Evolutionary conservation across 805 yeast species (phyloP), one percentile per base, ranked within the genome.

Genomic region (Saccharomycopsis fibuligera): DNA sequence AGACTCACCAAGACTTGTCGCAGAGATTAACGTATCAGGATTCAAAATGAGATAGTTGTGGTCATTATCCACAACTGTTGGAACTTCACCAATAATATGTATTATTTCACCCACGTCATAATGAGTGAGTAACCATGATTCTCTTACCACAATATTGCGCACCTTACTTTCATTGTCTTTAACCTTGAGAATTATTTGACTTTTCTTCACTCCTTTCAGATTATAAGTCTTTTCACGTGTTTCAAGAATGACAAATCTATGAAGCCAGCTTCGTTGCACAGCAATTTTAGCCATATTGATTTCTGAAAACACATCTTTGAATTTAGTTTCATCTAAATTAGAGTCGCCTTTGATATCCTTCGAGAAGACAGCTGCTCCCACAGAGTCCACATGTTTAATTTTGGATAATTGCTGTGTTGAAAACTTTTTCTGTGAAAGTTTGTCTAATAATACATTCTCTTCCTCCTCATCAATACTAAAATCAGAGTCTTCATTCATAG

Each of bases 1-100:
- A 1, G 91, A 82, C 37, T 84, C 84, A 1, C 96, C 83, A 1
- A 89, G 76, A 3, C 82, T 68, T 0, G 98, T 93, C 2, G 96
- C 89, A 0, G 96, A 78, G 0, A 91, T 66, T 10, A 93, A 65
- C 3, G 78, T 65, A 60, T 93, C 98, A 0, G 99, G 99, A 55
- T 85, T 77, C 74, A 93, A 75, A 19, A 91, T 73, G 25, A 90
- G 63, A n/a, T 89, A 61, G 56, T 83, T 79, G 27, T 73, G 73
- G 50, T 74, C 73, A 41, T 72, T 69, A 55, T 82, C 86, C 6
- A 83, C 73, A 2, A 53, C 42, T 2, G 47, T 37, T 5, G 56
- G 56, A 23, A 42, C 45, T 3, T 63, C 72, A 4, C 81, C 74
- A 9, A 85, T 69, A 4, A 84, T 63, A 62, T 85, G 86, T 16